Percentiles rank a stretch among this genome's conserved stretches.
These are phyloP conservation scores for Lepidopterella palustris DNA, from an alignment of 495 filamentous ascomycete species.

Conservation along the genomic window DNA sequence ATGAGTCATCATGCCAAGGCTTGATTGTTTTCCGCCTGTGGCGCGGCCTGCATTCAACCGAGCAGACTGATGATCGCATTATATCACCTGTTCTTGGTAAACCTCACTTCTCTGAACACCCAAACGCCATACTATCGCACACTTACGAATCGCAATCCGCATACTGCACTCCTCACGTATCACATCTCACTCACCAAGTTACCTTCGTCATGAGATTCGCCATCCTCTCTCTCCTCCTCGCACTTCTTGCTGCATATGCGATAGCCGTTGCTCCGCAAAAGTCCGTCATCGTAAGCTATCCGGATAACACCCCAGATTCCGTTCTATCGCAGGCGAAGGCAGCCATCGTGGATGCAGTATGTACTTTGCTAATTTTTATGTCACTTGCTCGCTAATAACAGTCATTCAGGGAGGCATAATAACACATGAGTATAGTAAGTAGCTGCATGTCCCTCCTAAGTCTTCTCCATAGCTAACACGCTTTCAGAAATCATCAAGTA, in stretches of 20 bases:
- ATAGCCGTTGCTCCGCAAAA: slow-evolving; percentile 56
- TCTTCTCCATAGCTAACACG: slow-evolving; percentile 16
- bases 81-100: no score
- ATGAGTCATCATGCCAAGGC: no score
- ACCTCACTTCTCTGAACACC: no score
- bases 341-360: slow-evolving; percentile 59
- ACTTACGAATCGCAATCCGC: no score
- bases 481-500: slow-evolving; percentile 45
- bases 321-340: slow-evolving; percentile 64
- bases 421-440: slow-evolving; percentile 52
- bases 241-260: slow-evolving; percentile 47
- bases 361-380: slow-evolving; percentile 26
- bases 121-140: no score
- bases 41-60: no score
- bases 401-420: slow-evolving; percentile 40
- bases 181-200: neutral
- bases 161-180: no score
- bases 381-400: neutral
- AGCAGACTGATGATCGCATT: no score
- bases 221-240: slow-evolving; percentile 43
- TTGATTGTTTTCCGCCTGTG: no score
- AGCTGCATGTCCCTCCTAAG: neutral
- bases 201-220: slow-evolving; percentile 52
- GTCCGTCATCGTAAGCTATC: slow-evolving; percentile 72
- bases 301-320: slow-evolving; percentile 60